phyloP scores from a whole-genome alignment of 1,139 yeast species.

The Meyerozyma athensensis region DNA sequence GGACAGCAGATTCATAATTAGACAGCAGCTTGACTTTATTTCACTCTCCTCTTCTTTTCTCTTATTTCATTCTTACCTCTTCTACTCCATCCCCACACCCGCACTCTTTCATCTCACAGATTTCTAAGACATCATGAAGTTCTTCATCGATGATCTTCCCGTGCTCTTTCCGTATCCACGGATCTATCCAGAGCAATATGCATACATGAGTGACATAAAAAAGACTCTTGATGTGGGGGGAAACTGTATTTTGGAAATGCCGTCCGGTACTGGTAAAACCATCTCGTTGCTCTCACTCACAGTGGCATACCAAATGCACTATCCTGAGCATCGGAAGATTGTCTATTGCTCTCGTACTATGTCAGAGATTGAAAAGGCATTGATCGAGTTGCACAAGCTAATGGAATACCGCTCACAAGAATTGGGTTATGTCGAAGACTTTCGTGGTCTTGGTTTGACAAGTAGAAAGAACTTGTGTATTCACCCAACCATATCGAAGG shows the following conservation, averaged over 20 bases:
- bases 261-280: slow-evolving; percentile 99
- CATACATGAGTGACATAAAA: slow-evolving; percentile 94
- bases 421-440: slow-evolving; percentile 79
- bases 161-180: slow-evolving; percentile 96
- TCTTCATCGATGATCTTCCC: slow-evolving; percentile 90
- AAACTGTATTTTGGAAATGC: slow-evolving; percentile 97
- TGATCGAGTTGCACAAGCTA: slow-evolving; percentile 83
- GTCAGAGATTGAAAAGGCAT: slow-evolving; percentile 97
- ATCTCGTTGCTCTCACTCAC: slow-evolving; percentile 85
- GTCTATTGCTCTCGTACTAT: slow-evolving; percentile 98
- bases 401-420: slow-evolving; percentile 84
- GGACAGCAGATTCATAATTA: too few species aligned
- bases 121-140: slow-evolving; percentile 41
- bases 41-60: background rate
- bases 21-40: too few species aligned
- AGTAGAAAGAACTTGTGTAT: slow-evolving; percentile 91
- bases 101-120: slow-evolving; percentile 1
- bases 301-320: slow-evolving; percentile 91
- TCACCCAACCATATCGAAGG: slow-evolving; percentile 83
- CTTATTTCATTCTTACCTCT: background rate
- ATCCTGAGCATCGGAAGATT: slow-evolving; percentile 91
- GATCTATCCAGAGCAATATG: slow-evolving; percentile 96
- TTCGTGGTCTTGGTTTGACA: slow-evolving; percentile 89
- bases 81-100: slow-evolving; percentile 1
- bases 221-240: slow-evolving; percentile 94